These are phyloP conservation scores for Leccinum variicolor DNA, from an alignment of 768 basidiomycete genomes.

Conservation along the genomic window DNA sequence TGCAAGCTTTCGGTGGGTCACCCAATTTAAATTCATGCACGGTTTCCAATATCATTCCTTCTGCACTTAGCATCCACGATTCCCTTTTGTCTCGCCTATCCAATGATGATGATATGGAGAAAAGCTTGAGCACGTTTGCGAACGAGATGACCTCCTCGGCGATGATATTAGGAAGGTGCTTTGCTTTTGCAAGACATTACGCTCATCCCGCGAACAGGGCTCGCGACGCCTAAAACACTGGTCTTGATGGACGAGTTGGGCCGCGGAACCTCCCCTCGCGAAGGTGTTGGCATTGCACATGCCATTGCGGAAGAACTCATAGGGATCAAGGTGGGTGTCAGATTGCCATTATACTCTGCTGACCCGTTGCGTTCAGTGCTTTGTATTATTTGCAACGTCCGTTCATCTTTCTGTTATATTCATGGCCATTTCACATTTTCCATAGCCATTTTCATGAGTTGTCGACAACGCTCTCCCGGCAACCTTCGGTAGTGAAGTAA, in stretches of 20 bases:
- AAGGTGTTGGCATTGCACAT: slow-evolving; percentile 79
- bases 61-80: slow-evolving; percentile 63
- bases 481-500: slow-evolving; percentile 81
- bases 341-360: neutral
- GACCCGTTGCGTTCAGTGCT: slow-evolving; percentile 46
- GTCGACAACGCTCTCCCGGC: slow-evolving; percentile 65
- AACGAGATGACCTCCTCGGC: slow-evolving; percentile 91
- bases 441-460: slow-evolving; percentile 79
- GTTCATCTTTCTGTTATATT: slow-evolving; percentile 11
- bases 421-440: slow-evolving; percentile 1
- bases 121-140: slow-evolving; percentile 89
- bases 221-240: slow-evolving; percentile 68
- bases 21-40: neutral
- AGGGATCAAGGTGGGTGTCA: slow-evolving; percentile 53
- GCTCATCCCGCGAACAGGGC: slow-evolving; percentile 39
- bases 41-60: neutral
- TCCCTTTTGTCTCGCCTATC: slow-evolving; percentile 82
- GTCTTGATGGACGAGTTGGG: slow-evolving; percentile 92
- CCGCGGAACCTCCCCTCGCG: slow-evolving; percentile 82
- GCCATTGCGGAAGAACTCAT: slow-evolving; percentile 82
- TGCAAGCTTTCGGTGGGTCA: slow-evolving; percentile 72
- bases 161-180: slow-evolving; percentile 73
- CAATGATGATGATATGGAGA: slow-evolving; percentile 92
- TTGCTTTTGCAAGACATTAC: neutral
- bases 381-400: slow-evolving; percentile 90